Evolutionary conservation across 148 eudicot genomes (phyloP).

Genomic region (Nepenthes mirabilis): DNA sequence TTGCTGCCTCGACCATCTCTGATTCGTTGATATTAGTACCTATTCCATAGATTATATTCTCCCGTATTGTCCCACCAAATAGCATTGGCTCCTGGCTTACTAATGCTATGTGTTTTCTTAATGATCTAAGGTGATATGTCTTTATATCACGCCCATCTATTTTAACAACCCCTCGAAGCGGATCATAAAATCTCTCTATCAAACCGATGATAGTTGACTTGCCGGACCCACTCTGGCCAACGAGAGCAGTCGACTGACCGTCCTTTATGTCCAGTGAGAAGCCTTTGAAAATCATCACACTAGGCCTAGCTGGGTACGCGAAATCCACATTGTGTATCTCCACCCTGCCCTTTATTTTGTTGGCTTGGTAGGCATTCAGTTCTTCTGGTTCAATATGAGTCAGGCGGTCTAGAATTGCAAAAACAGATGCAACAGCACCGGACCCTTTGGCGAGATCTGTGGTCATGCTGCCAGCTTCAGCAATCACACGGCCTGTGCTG

Average conservation of each 20-base stretch:
- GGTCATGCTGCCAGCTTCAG: conserved; percentile 50
- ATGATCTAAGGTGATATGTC: conserved; percentile 19
- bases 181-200: conserved; percentile 40
- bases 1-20: conserved; percentile 49
- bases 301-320: conserved; percentile 36
- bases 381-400: conserved; percentile 42
- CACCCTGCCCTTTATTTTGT: conserved; percentile 25
- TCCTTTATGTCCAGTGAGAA: conserved; percentile 31
- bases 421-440: conserved; percentile 31
- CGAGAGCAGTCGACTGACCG: conserved; percentile 38
- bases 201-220: conserved; percentile 37
- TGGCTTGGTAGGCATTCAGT: conserved; percentile 26
- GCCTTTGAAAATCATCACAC: conserved; percentile 19
- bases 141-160: conserved; percentile 29
- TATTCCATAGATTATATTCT: conserved; percentile 46
- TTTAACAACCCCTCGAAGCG: conserved; percentile 19
- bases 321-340: conserved; percentile 30
- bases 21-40: conserved; percentile 25
- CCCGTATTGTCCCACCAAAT: conserved; percentile 26
- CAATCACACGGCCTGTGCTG: conserved; percentile 44
- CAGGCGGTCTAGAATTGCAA: conserved; percentile 29
- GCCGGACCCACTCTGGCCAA: conserved; percentile 49
- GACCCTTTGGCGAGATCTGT: conserved; percentile 42
- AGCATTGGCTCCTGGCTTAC: conserved; percentile 44
- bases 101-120: conserved; percentile 38